phyloP scores from a whole-genome alignment of 1,284 basidiomycete genomes.

The Ceratobasidium papillatum region DNA sequence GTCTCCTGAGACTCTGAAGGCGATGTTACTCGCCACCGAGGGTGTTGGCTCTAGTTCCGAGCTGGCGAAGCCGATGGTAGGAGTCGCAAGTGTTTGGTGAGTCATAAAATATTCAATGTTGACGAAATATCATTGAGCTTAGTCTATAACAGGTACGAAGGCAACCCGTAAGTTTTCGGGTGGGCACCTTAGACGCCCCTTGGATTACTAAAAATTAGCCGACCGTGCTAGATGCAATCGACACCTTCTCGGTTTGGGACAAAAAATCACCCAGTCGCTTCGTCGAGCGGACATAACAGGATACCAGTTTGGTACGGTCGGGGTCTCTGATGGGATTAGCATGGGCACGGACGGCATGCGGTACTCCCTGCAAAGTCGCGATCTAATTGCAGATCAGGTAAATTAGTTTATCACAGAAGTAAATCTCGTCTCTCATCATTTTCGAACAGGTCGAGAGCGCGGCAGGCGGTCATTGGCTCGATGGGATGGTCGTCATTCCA shows the following conservation, averaged over 20 bases:
- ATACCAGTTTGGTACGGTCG: constrained; percentile 97
- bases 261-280: constrained; percentile 85
- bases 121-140: constrained; percentile 28
- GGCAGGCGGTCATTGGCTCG: constrained; percentile 97
- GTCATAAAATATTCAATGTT: constrained; percentile 49
- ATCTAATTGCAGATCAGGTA: constrained; percentile 90
- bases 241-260: constrained; percentile 89
- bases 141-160: constrained; percentile 76
- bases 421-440: background rate
- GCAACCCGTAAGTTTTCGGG: constrained; percentile 73
- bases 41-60: constrained; percentile 81
- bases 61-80: constrained; percentile 94
- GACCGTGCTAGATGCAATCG: constrained; percentile 78
- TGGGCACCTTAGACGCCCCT: background rate
- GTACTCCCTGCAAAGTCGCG: constrained; percentile 94
- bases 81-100: constrained; percentile 92
- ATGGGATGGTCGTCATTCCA: constrained; percentile 95
- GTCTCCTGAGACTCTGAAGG: constrained; percentile 58
- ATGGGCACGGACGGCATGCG: constrained; percentile 95
- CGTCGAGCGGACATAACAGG: constrained; percentile 79
- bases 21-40: constrained; percentile 96
- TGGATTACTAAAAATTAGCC: background rate
- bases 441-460: constrained; percentile 80
- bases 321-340: constrained; percentile 97
- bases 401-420: background rate